Conservation (phyloP, 140 eudicot genomes). For the Cichorium intybus region DNA sequence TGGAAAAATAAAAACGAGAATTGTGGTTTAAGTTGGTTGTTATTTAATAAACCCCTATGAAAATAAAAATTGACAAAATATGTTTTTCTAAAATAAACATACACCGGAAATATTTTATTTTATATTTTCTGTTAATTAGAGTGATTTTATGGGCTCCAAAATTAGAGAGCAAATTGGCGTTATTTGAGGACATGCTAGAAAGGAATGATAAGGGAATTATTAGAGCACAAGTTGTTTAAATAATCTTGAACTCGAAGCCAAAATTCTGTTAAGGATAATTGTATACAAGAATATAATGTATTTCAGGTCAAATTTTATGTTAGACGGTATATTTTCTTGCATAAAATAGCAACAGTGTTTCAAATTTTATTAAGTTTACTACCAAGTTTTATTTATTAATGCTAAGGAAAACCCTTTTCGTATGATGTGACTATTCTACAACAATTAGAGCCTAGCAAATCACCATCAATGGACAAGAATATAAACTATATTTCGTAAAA, state of each 20-base stretch:
- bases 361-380: no score
- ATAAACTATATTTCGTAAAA: no score
- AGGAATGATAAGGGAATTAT: slow-evolving; percentile 10
- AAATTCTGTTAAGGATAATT: background rate
- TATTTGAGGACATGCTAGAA: slow-evolving; percentile 15
- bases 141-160: slow-evolving; percentile 12
- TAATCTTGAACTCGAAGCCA: background rate
- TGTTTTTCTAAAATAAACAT: background rate
- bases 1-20: no score
- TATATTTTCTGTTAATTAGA: background rate
- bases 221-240: background rate
- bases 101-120: background rate
- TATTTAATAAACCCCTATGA: no score
- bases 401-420: no score
- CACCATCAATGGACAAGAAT: no score
- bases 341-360: background rate
- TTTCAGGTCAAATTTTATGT: no score
- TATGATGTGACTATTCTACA: no score
- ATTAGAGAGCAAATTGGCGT: slow-evolving; percentile 19
- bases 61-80: no score
- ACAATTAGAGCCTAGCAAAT: no score
- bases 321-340: background rate
- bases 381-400: no score
- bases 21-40: no score
- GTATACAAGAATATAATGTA: background rate